phyloP scores from a whole-genome alignment of 345 rosid species.

The Eucalyptus camaldulensis region DNA sequence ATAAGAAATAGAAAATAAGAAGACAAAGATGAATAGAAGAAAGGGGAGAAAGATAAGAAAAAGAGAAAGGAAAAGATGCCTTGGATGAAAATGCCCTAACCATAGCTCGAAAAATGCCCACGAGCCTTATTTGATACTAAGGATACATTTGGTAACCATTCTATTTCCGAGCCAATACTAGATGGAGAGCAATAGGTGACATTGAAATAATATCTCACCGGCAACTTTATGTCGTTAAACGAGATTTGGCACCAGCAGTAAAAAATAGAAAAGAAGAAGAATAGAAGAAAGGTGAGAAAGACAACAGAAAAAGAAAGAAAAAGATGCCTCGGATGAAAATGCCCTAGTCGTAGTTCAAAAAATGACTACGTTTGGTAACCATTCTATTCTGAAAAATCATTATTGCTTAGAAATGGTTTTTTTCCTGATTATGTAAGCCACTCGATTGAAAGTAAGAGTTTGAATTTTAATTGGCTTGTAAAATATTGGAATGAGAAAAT shows the following conservation, averaged over 20 bases:
- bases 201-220: fast-evolving
- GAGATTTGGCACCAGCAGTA: fast-evolving
- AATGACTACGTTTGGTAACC: fast-evolving
- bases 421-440: too few relatives aligned
- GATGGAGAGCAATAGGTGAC: background rate
- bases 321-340: background rate
- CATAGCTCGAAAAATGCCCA: background rate
- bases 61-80: background rate
- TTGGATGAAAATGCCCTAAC: background rate
- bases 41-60: too few relatives aligned
- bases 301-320: too few relatives aligned
- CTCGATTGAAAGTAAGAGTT: background rate
- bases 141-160: fast-evolving
- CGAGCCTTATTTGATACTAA: too few relatives aligned
- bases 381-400: too few relatives aligned
- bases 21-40: background rate
- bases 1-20: background rate
- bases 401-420: fast-evolving
- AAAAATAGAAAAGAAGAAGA: background rate
- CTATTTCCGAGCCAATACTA: fast-evolving
- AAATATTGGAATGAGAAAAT: background rate
- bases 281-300: too few relatives aligned
- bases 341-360: fast-evolving
- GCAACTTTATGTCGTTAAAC: background rate
- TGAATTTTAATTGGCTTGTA: background rate